Evolutionary conservation across 2,329 filamentous ascomycete species (phyloP), one percentile per base, ranked within the genome.

Genomic region (Scytalidium lignicola): DNA sequence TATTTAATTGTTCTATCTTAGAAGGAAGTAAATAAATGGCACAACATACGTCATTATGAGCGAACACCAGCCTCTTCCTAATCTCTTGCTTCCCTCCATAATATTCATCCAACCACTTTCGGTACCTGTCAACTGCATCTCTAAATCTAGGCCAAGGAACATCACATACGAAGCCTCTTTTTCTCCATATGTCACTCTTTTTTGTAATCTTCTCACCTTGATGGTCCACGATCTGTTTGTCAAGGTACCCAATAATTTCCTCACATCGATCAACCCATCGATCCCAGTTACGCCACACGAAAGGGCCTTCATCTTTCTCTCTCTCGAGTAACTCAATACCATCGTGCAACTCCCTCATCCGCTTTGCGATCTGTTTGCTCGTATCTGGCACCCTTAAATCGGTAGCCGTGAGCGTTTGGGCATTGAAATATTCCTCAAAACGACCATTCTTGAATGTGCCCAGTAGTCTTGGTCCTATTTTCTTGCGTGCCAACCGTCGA

Each of bases 321-420:
- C 83, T 75, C 1, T 85, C 79, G 0, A 96, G 76, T 18, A 99
- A 74, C 22, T 96, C 90, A 53, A 99, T 86, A 0, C 93, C 93
- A 46, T 96, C 88, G 61, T 99, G 93, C 29, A 99, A 76, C 67
- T 99, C 93, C 54, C 91, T 80, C 90, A 99, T 96, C 45, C 93
- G 88, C 74, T 97, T 97, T 12, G 93, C 92, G 62, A 99, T 99
- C 64, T 96, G 88, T 62, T 81, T 87, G 28, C 88, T 95, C 0
- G 89, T 96, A 44, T 90, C 88, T 0, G 88, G 80, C 26, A 88
- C 81, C 32, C 89, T 85, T 42, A 99, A 70, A 56, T 95, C 88
- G 21, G 79, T 74, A 0, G 86, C 77, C 0, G 85, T 92, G 40
- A 99, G 77, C 1, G 93, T 85, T 32, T 82, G 81, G 1, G 93